phyloP scores from a whole-genome alignment of 164 flowering plant genomes.

The Aristolochia contorta region DNA sequence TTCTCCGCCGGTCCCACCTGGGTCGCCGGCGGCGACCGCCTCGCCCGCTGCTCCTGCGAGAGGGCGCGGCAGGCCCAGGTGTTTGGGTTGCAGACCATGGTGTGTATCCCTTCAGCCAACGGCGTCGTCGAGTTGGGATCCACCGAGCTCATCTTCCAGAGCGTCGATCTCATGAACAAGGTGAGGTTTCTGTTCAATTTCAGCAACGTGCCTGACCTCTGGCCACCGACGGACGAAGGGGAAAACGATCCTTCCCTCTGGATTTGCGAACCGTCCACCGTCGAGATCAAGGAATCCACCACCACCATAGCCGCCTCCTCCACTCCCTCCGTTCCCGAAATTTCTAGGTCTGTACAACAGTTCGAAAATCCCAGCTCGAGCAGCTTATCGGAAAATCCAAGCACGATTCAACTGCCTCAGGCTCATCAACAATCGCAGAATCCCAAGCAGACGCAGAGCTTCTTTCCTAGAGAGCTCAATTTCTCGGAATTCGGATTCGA shows the following conservation, averaged over 20 bases:
- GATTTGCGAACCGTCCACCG: conserved; percentile 47
- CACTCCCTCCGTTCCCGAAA: conserved; percentile 6
- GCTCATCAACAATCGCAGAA: conserved; percentile 1
- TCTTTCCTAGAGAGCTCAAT: conserved; percentile 41
- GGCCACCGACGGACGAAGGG: conserved; percentile 27
- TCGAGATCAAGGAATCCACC: conserved; percentile 26
- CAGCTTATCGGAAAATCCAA: conserved; percentile 37
- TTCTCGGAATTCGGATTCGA: conserved; percentile 47
- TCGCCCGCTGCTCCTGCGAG: conserved; percentile 43
- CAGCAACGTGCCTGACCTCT: conserved; percentile 26
- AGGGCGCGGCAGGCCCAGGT: conserved; percentile 62
- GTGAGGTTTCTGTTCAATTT: conserved; percentile 61
- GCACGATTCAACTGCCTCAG: conserved; percentile 13
- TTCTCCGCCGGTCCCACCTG: conserved; percentile 38
- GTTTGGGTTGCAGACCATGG: conserved; percentile 76
- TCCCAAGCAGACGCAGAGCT: conserved; percentile 25
- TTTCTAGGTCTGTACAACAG: conserved; percentile 26
- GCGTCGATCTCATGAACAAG: conserved; percentile 66
- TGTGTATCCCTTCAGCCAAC: conserved; percentile 56
- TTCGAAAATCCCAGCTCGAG: conserved; percentile 37
- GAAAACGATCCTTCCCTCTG: conserved; percentile 66
- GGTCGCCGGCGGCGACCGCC: conserved; percentile 53
- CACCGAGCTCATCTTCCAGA: conserved; percentile 51
- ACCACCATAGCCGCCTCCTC: neutral
- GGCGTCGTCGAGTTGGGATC: conserved; percentile 95